A percentile compares a stretch with the other conserved stretches of the same genome.
These are phyloP conservation scores for Brassica napus DNA, from an alignment of 345 rosid species.

Conservation along the genomic window Da-Ae NC_063449.1:46639501-46640000, in stretches of 20 bases:
- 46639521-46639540: conserved; percentile 77
- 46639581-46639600: conserved; percentile 70
- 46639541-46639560: conserved; percentile 82
- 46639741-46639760: conserved; percentile 59
- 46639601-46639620: conserved; percentile 65
- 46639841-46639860: conserved; percentile 9
- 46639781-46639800: background rate
- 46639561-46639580: conserved; percentile 64
- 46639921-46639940: conserved; percentile 5
- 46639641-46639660: conserved; percentile 69
- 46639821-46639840: conserved; percentile 9
- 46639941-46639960: background rate
- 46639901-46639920: conserved; percentile 35
- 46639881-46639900: background rate
- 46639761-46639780: conserved; percentile 48
- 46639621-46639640: conserved; percentile 66
- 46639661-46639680: conserved; percentile 66
- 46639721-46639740: conserved; percentile 68
- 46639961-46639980: conserved; percentile 42
- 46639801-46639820: background rate
- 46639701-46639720: conserved; percentile 61
- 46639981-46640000: conserved; percentile 54
- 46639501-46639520: conserved; percentile 52
- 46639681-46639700: conserved; percentile 80
- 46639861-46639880: background rate